Conservation (phyloP, 2,329 filamentous ascomycete genomes). For the Talaromyces piceae region DNA sequence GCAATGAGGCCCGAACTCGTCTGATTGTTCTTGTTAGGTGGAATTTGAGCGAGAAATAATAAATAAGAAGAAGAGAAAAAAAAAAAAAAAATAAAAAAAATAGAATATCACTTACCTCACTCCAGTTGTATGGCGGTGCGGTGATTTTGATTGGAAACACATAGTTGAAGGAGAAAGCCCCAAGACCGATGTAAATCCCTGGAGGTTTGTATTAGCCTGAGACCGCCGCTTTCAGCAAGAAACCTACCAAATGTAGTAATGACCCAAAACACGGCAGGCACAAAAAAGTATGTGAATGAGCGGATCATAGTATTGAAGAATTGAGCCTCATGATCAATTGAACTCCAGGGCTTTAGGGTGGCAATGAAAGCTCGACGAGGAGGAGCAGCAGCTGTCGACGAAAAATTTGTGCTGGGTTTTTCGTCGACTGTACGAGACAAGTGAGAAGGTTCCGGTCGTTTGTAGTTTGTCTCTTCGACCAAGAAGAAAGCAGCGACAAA, state of each 20-base stretch:
- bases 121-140: constrained; percentile 41
- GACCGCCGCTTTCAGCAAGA: neutral
- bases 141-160: constrained; percentile 44
- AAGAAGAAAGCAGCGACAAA: constrained; percentile 48
- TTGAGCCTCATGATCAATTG: constrained; percentile 35
- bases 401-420: constrained; percentile 12
- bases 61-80: no score
- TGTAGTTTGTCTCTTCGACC: constrained; percentile 54
- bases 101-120: neutral
- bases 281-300: constrained; percentile 42
- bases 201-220: neutral
- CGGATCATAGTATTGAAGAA: constrained; percentile 42
- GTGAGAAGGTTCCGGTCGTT: constrained; percentile 19
- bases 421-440: constrained; percentile 6
- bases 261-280: constrained; percentile 46
- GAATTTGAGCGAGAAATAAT: no score
- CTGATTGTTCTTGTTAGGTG: constrained; percentile 13
- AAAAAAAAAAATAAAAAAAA: neutral
- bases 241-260: constrained; percentile 41
- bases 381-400: neutral
- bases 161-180: constrained; percentile 45
- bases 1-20: constrained; percentile 41
- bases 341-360: constrained; percentile 39
- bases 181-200: constrained; percentile 42
- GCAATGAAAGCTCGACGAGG: constrained; percentile 38